Evolutionary conservation across 352 stramenopile species (phyloP).

Genomic region (Blastocystis sp.): DNA sequence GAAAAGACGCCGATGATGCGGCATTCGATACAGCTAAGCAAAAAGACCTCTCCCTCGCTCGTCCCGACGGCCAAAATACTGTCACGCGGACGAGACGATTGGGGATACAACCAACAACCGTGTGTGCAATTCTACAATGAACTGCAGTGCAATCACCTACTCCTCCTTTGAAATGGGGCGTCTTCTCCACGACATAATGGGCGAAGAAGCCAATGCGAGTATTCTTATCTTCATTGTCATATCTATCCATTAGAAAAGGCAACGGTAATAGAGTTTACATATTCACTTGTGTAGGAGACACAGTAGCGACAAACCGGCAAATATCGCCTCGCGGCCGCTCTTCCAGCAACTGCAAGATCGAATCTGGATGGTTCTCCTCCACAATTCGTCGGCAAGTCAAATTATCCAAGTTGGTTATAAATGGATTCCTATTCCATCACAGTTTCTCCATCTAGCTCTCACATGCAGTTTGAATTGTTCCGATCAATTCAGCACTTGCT

Average conservation of each 20-base stretch:
- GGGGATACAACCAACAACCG: slow-evolving; percentile 38
- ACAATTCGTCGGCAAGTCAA: slow-evolving; percentile 54
- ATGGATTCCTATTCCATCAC: slow-evolving; percentile 10
- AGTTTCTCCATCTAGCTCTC: no score
- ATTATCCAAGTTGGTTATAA: slow-evolving; percentile 32
- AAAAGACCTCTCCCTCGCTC: slow-evolving; percentile 33
- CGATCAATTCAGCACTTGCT: no score
- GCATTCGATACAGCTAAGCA: slow-evolving; percentile 56
- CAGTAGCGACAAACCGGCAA: slow-evolving; percentile 46
- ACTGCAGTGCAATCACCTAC: not conserved
- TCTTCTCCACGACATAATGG: slow-evolving; percentile 56
- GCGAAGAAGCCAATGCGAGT: slow-evolving; percentile 53
- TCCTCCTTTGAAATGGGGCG: slow-evolving; percentile 59
- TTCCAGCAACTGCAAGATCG: slow-evolving; percentile 43
- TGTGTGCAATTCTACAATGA: slow-evolving; percentile 18
- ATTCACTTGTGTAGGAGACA: slow-evolving; percentile 53
- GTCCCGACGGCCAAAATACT: slow-evolving; percentile 44
- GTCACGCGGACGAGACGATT: not conserved
- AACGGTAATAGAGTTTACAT: slow-evolving; percentile 17
- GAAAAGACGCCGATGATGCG: slow-evolving; percentile 22
- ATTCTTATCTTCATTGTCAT: slow-evolving; percentile 66
- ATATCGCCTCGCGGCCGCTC: not conserved
- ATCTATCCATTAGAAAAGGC: not conserved
- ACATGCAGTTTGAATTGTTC: no score
- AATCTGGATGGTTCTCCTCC: slow-evolving; percentile 35